These are phyloP conservation scores for Astragalus membranaceus DNA, from an alignment of 306 rosid species.

Conservation along the genomic window DNA sequence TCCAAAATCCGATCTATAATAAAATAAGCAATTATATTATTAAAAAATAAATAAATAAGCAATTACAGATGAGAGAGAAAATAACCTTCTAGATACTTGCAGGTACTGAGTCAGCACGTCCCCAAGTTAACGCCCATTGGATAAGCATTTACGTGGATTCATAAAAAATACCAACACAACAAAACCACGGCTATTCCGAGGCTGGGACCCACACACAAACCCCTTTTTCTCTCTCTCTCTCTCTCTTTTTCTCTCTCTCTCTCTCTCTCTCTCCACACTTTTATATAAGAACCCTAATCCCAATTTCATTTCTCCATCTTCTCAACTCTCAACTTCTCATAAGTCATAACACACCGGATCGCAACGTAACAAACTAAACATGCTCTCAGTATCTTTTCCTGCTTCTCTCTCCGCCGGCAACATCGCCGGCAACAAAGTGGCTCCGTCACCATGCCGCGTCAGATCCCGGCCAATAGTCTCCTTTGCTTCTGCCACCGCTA, in stretches of 20 bases:
- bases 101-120: constrained; percentile 23
- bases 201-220: constrained; percentile 21
- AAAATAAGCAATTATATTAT: neutral
- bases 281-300: constrained; percentile 15
- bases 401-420: constrained; percentile 11
- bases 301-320: neutral
- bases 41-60: too few relatives aligned
- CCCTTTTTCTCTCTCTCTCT: neutral
- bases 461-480: constrained; percentile 9
- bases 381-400: constrained; percentile 11
- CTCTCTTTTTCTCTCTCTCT: neutral
- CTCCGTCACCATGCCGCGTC: constrained; percentile 3
- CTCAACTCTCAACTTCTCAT: neutral
- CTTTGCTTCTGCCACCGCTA: constrained; percentile 28
- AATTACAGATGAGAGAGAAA: constrained; percentile 12
- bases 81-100: neutral
- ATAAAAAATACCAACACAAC: neutral
- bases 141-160: constrained; percentile 1
- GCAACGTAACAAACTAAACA: neutral
- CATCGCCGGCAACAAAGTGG: neutral
- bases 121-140: constrained; percentile 12
- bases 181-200: constrained; percentile 6
- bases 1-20: neutral
- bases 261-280: neutral
- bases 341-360: neutral